Conservation (phyloP, 108 stramenopile species). For the Chaetoceros muelleri region DNA sequence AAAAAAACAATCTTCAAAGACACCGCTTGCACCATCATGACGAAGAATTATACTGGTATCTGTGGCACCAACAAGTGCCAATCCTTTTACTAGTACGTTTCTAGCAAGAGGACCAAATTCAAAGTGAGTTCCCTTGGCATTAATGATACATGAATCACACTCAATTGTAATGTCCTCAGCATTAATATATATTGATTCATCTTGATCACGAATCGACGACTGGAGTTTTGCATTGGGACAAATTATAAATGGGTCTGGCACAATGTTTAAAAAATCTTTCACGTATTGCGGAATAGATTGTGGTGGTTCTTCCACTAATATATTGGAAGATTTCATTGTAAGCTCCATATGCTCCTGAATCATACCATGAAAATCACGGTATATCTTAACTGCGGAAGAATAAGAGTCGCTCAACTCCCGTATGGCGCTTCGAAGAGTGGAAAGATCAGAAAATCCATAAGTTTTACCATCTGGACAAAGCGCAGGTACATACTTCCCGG, state of each 20-base stretch:
- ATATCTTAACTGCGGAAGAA: background rate
- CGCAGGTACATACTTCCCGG: background rate
- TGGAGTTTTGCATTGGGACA: constrained; percentile 52
- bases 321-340: background rate
- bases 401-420: background rate
- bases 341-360: background rate
- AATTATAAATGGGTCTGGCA: constrained; percentile 33
- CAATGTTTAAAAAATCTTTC: background rate
- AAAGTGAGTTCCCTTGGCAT: constrained; percentile 59
- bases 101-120: constrained; percentile 72
- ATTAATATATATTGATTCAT: constrained; percentile 60
- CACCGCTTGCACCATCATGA: constrained; percentile 61
- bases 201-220: constrained; percentile 13
- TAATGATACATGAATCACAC: constrained; percentile 46
- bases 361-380: background rate
- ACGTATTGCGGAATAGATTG: background rate
- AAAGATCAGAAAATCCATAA: background rate
- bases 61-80: constrained; percentile 51
- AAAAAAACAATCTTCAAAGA: constrained; percentile 73
- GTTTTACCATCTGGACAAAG: background rate
- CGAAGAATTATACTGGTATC: constrained; percentile 51
- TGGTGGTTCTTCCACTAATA: background rate
- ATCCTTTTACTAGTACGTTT: constrained; percentile 51
- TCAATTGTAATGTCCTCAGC: constrained; percentile 68
- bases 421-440: background rate